Evolutionary conservation across 495 filamentous ascomycete genomes (phyloP).

Genomic region (Terfezia boudieri): DNA sequence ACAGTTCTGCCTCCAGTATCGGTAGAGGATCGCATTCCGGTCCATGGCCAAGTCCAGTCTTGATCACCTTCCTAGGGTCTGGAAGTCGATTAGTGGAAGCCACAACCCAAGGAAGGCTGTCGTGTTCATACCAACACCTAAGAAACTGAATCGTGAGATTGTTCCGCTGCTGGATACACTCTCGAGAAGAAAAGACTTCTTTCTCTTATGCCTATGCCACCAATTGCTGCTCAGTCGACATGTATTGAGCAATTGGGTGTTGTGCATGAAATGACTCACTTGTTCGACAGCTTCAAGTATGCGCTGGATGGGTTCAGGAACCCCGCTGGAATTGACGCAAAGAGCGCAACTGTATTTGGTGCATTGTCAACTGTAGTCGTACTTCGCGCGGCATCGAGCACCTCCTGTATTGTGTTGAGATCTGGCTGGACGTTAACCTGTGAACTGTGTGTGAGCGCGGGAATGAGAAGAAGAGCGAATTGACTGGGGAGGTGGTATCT

Average conservation of each 20-base stretch:
- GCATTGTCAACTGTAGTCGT: slow-evolving; percentile 25
- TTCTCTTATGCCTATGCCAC: slow-evolving; percentile 27
- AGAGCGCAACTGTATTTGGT: slow-evolving; percentile 70
- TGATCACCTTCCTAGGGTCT: slow-evolving; percentile 68
- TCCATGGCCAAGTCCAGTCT: slow-evolving; percentile 73
- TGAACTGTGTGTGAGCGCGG: not conserved
- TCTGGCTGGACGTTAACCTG: slow-evolving; percentile 29
- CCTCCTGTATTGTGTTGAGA: slow-evolving; percentile 29
- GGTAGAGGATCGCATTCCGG: slow-evolving; percentile 62
- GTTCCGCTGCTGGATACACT: slow-evolving; percentile 78
- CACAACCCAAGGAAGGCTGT: not conserved
- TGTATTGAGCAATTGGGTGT: not conserved
- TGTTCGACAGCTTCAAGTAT: slow-evolving; percentile 66
- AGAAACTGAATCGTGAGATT: slow-evolving; percentile 83
- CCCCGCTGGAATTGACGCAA: slow-evolving; percentile 69
- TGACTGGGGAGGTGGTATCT: too few species aligned
- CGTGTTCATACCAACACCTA: slow-evolving; percentile 44
- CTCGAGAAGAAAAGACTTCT: slow-evolving; percentile 74
- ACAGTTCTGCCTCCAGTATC: slow-evolving; percentile 54
- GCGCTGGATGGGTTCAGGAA: slow-evolving; percentile 76
- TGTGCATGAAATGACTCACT: slow-evolving; percentile 28
- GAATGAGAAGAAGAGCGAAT: too few species aligned
- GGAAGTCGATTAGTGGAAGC: not conserved
- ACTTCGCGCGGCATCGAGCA: slow-evolving; percentile 28
- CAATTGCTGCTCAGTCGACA: not conserved